These are phyloP conservation scores for Alliaria petiolata DNA, from an alignment of 345 rosid genomes.

Conservation along the genomic window DNA sequence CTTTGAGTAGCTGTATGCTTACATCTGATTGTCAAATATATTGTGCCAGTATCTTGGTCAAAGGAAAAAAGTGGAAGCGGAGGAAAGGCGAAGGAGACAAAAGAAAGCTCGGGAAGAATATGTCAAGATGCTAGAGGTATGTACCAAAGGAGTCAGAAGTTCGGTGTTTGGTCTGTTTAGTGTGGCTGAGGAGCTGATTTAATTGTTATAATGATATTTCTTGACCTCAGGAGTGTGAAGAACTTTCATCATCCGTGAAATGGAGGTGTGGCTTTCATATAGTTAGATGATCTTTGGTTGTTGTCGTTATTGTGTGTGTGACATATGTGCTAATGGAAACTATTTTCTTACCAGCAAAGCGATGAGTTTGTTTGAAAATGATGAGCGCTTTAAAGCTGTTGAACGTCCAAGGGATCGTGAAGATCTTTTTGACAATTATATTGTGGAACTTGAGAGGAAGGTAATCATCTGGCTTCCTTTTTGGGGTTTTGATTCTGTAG, in stretches of 20 bases:
- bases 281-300: neutral
- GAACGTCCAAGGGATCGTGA: slow-evolving; percentile 85
- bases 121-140: slow-evolving; percentile 91
- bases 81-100: slow-evolving; percentile 91
- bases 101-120: slow-evolving; percentile 92
- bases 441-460: slow-evolving; percentile 93
- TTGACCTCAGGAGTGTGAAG: slow-evolving; percentile 70
- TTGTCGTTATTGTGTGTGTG: slow-evolving; percentile 2
- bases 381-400: slow-evolving; percentile 93
- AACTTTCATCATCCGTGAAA: slow-evolving; percentile 79
- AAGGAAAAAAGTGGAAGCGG: slow-evolving; percentile 91
- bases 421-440: slow-evolving; percentile 83
- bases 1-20: slow-evolving; percentile 5
- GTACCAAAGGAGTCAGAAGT: slow-evolving; percentile 23
- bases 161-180: neutral
- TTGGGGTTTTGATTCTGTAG: neutral
- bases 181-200: slow-evolving; percentile 13
- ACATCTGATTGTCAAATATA: slow-evolving; percentile 17
- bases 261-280: slow-evolving; percentile 63
- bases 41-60: slow-evolving; percentile 83
- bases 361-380: slow-evolving; percentile 76
- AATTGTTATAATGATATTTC: slow-evolving; percentile 23
- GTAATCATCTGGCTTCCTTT: slow-evolving; percentile 35
- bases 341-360: slow-evolving; percentile 69
- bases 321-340: slow-evolving; percentile 25